These are phyloP conservation scores for Trypanosoma cruzi DNA, from an alignment of 208 protist genomes.

Conservation along the genomic window DNA sequence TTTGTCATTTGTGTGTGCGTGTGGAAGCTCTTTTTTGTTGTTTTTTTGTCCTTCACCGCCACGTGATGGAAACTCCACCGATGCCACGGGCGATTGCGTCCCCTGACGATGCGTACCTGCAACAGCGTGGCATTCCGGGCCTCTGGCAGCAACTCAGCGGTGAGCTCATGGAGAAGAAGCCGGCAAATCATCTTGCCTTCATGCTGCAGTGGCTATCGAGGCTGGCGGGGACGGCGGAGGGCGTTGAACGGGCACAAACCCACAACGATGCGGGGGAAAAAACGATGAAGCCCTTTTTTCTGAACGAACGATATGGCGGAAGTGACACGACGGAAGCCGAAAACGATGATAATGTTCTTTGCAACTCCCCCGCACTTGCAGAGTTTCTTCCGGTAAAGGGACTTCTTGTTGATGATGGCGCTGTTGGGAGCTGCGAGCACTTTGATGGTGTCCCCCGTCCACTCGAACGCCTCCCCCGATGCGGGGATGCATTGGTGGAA, in stretches of 20 bases:
- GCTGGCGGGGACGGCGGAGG: slow-evolving; percentile 30
- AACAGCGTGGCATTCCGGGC: slow-evolving; percentile 43
- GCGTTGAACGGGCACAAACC: background rate
- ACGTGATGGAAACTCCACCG: background rate
- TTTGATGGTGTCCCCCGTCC: no score
- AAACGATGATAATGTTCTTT: background rate
- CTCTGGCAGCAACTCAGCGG: slow-evolving; percentile 52
- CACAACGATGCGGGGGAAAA: background rate
- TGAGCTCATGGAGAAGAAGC: slow-evolving; percentile 58
- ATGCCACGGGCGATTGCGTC: background rate
- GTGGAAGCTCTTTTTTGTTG: slow-evolving; percentile 11
- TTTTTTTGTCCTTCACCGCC: slow-evolving; percentile 26
- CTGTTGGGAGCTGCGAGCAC: background rate
- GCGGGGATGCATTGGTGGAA: background rate
- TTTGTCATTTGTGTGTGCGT: slow-evolving; percentile 10
- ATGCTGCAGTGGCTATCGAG: slow-evolving; percentile 60
- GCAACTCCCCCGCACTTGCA: background rate
- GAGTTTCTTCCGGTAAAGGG: slow-evolving; percentile 19
- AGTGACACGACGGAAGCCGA: background rate
- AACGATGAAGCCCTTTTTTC: background rate
- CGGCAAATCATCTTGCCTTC: slow-evolving; percentile 62
- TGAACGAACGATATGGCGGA: background rate
- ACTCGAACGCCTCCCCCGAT: background rate
- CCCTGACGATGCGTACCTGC: slow-evolving; percentile 58
- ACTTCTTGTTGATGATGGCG: background rate